Evolutionary conservation across 2,329 filamentous ascomycete species (phyloP), one percentile per base, ranked within the genome.

Genomic region (Salinomyces thailandicus): DNA sequence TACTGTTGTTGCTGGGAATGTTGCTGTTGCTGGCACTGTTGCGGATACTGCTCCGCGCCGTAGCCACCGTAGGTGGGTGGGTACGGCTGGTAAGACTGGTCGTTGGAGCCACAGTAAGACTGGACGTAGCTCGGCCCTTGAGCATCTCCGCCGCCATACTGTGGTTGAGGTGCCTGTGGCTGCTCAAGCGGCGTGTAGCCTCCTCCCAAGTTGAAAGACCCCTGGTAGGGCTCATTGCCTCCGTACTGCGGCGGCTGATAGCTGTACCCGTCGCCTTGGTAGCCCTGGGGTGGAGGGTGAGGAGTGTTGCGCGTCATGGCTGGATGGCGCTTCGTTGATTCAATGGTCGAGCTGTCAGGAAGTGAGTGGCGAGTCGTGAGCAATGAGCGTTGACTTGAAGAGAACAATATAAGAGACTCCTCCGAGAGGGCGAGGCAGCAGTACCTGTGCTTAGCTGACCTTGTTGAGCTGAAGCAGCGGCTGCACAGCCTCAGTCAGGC

Each of bases 71-170:
- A 43, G 3, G 22, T 29, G 13, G 13, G 18, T 4, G 37, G 27
- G 19, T 35, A 32, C 15, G 41, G 35, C 20, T 35, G 42, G n/a
- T 43, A 31, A 4, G 35, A 24, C n/a, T 39, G 36, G 22, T 54
- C 46, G 32, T 53, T 53, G 34, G 43, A 36, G 26, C 44, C 52
- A 27, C 54, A 51, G 36, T 55, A 54, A 5, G 41, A 41, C 30
- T 55, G 48, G 2, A 51, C 48, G n/a, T n/a, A n/a, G n/a, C n/a
- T n/a, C n/a, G 47, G 38, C 13, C 49, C 46, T 11, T 5, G 16
- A 18, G 8, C 19, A 11, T 38, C 20, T n/a, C n/a, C n/a, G 24
- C 13, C 35, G 26, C 35, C 35, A 24, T 41, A 41, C 12, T 16
- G 28, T 12, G 32, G 33, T 13, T 42, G 32, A n/a, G n/a, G n/a